These are phyloP conservation scores for Fusarium agapanthi DNA, from an alignment of 2,329 filamentous ascomycete species.

Conservation along the genomic window DNA sequence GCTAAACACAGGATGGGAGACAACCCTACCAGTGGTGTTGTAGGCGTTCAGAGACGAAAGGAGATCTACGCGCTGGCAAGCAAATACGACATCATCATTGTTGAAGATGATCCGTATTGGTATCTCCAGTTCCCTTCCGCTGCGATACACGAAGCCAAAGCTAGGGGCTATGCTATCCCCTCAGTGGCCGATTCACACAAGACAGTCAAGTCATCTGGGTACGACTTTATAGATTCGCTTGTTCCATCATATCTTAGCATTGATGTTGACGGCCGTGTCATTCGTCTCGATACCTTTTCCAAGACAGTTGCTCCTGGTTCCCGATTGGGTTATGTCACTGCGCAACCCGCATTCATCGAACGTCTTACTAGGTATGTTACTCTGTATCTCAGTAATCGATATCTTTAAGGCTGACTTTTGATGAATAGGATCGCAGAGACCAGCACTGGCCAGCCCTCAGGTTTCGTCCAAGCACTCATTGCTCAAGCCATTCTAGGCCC, in stretches of 20 bases:
- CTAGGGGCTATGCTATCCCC: slow-evolving; percentile 50
- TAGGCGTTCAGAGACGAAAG: slow-evolving; percentile 76
- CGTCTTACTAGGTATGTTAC: slow-evolving; percentile 59
- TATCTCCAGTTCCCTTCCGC: slow-evolving; percentile 89
- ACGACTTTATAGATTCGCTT: slow-evolving; percentile 82
- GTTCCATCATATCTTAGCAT: slow-evolving; percentile 83
- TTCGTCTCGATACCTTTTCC: slow-evolving; percentile 92
- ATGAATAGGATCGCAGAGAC: slow-evolving; percentile 74
- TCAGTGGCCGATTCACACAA: slow-evolving; percentile 43
- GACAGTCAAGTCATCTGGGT: slow-evolving; percentile 64
- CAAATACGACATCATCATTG: slow-evolving; percentile 87
- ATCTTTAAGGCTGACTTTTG: slow-evolving; percentile 3
- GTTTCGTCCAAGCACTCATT: slow-evolving; percentile 87
- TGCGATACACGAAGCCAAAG: slow-evolving; percentile 59
- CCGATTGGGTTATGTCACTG: slow-evolving; percentile 89
- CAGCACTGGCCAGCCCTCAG: slow-evolving; percentile 83
- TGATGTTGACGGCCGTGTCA: slow-evolving; percentile 85
- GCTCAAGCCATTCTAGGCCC: slow-evolving; percentile 80
- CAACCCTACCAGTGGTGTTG: slow-evolving; percentile 82
- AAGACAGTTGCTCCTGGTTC: slow-evolving; percentile 93
- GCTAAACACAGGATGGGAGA: slow-evolving; percentile 64
- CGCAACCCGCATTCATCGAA: slow-evolving; percentile 80
- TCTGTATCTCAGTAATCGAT: neutral
- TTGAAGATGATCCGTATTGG: slow-evolving; percentile 97
- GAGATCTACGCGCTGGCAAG: slow-evolving; percentile 84